Conservation (phyloP, 1,139 yeast species). For the Candida sp. region DNA sequence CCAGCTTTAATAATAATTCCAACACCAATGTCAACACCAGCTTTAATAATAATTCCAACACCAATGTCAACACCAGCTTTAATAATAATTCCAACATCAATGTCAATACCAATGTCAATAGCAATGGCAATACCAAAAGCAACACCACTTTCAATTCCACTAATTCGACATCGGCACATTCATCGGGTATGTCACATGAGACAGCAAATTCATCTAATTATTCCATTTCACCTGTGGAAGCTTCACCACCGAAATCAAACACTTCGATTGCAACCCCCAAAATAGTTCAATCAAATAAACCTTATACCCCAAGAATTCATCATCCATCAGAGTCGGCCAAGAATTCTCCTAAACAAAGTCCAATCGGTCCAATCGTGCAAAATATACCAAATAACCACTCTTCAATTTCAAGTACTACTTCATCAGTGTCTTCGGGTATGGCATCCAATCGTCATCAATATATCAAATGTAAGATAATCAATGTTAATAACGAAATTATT, state of each 20-base stretch:
- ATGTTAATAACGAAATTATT: slow-evolving; percentile 24
- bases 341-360: background rate
- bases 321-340: slow-evolving; percentile 1
- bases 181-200: background rate
- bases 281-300: background rate
- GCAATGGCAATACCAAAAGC: too few species aligned
- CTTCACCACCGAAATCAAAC: background rate
- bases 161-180: background rate
- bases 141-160: slow-evolving; percentile 4
- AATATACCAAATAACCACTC: background rate
- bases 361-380: background rate
- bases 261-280: background rate
- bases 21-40: too few species aligned
- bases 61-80: too few species aligned
- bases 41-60: too few species aligned
- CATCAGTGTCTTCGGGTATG: slow-evolving; percentile 6
- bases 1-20: too few species aligned
- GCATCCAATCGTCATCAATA: slow-evolving; percentile 6
- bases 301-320: slow-evolving; percentile 3
- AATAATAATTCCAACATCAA: too few species aligned
- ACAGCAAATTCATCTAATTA: background rate
- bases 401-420: background rate
- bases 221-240: background rate
- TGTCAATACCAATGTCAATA: too few species aligned
- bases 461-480: slow-evolving; percentile 28